Conservation (phyloP, 495 filamentous ascomycete species). For the Diplogelasinospora grovesii region DNA sequence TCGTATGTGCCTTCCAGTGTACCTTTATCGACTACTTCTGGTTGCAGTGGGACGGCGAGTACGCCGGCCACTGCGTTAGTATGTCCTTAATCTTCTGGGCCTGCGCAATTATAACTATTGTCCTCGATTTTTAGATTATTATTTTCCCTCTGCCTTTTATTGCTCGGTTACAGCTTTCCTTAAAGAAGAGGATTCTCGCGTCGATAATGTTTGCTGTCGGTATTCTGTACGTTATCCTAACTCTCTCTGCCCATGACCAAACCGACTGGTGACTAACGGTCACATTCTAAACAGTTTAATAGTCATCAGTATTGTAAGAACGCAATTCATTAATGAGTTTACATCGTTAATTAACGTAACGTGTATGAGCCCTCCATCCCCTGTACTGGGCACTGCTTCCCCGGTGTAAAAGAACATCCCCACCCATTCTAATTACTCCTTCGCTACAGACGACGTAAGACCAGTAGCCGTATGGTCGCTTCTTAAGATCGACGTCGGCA, state of each 20-base stretch:
- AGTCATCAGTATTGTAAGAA: conserved; percentile 16
- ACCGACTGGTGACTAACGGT: no score
- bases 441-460: conserved; percentile 26
- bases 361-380: no score
- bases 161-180: conserved; percentile 33
- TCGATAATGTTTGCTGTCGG: conserved; percentile 48
- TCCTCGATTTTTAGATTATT: conserved; percentile 47
- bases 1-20: conserved; percentile 23
- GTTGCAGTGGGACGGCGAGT: conserved; percentile 18
- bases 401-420: no score
- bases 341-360: conserved; percentile 22
- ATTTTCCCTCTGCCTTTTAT: conserved; percentile 44
- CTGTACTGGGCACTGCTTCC: no score
- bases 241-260: no score
- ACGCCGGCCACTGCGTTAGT: conserved; percentile 17
- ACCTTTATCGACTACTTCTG: conserved; percentile 23
- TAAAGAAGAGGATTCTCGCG: conserved; percentile 43
- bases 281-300: conserved; percentile 9
- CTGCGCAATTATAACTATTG: conserved; percentile 44
- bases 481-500: conserved; percentile 28
- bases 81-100: conserved; percentile 27
- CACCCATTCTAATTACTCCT: no score
- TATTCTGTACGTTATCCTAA: conserved; percentile 19
- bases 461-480: conserved; percentile 26
- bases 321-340: conserved; percentile 13